Percentiles rank a stretch among this genome's conserved stretches.
Conservation (phyloP, 495 filamentous ascomycete genomes). For the Parmelia sp. region DNA sequence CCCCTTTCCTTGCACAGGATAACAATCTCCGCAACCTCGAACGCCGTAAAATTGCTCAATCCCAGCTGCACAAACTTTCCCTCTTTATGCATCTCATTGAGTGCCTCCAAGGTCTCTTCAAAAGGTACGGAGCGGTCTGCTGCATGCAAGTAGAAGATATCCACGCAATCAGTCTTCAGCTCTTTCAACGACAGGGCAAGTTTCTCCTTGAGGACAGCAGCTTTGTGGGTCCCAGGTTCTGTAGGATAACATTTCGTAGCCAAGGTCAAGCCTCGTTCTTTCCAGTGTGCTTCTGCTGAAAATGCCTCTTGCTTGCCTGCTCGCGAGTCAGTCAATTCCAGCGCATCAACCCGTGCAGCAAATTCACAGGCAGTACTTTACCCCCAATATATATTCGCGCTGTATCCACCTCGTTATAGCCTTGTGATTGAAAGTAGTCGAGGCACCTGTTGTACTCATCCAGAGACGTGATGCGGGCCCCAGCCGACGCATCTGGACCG, state of each 20-base stretch:
- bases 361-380: neutral
- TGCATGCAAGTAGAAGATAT: constrained; percentile 86
- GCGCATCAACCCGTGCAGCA: neutral
- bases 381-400: constrained; percentile 68
- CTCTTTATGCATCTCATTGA: constrained; percentile 75
- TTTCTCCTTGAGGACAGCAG: constrained; percentile 52
- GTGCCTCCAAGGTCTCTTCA: constrained; percentile 66
- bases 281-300: constrained; percentile 69
- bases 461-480: constrained; percentile 64
- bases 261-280: constrained; percentile 71
- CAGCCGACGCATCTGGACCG: constrained; percentile 45
- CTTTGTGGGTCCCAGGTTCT: constrained; percentile 51
- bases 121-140: constrained; percentile 74
- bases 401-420: constrained; percentile 76
- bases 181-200: constrained; percentile 63
- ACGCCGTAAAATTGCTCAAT: constrained; percentile 78
- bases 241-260: constrained; percentile 80
- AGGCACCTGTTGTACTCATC: constrained; percentile 59
- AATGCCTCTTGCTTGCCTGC: constrained; percentile 66
- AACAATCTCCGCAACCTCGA: constrained; percentile 85
- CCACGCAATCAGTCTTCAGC: constrained; percentile 67
- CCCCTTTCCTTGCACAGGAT: constrained; percentile 73
- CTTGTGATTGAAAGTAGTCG: constrained; percentile 62
- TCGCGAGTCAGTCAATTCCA: constrained; percentile 2
- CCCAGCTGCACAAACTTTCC: constrained; percentile 83